These are phyloP conservation scores for Penicillium sp. DNA, from an alignment of 2,329 filamentous ascomycete genomes.

Conservation along the genomic window DNA sequence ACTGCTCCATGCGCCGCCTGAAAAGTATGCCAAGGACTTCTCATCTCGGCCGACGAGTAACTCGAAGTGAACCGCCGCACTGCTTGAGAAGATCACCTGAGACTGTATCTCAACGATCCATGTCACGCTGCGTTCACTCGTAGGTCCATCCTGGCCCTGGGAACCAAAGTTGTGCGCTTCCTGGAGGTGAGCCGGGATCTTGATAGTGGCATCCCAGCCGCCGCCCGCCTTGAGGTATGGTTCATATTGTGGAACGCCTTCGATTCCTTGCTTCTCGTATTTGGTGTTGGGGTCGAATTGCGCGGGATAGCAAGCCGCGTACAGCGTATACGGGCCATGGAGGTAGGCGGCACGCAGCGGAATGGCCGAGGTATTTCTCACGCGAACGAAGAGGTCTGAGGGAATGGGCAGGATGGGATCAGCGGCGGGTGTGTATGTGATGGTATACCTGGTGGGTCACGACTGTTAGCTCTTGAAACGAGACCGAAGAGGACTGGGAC, in stretches of 20 bases:
- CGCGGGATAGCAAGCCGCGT: conserved; percentile 81
- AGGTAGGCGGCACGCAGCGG: conserved; percentile 93
- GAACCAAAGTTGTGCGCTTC: conserved; percentile 18
- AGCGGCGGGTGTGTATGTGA: conserved; percentile 86
- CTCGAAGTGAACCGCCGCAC: conserved; percentile 85
- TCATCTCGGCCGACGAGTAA: conserved; percentile 82
- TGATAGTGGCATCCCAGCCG: conserved; percentile 76
- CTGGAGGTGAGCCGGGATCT: conserved; percentile 74
- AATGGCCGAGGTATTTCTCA: conserved; percentile 89
- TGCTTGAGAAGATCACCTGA: conserved; percentile 90
- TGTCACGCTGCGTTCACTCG: conserved; percentile 60
- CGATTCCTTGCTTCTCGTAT: conserved; percentile 66
- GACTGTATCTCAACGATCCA: conserved; percentile 93
- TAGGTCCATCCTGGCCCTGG: conserved; percentile 49
- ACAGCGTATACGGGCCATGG: conserved; percentile 91
- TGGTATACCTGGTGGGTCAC: conserved; percentile 60
- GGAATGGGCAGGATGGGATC: conserved; percentile 91
- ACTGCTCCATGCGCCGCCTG: conserved; percentile 54
- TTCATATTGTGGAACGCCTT: conserved; percentile 87
- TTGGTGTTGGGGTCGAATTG: conserved; percentile 82
- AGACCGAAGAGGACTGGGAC: background rate
- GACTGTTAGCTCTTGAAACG: conserved; percentile 3
- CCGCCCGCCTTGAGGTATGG: conserved; percentile 95
- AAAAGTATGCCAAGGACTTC: conserved; percentile 72
- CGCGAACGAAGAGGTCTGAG: conserved; percentile 75